A percentile compares a stretch with the other conserved stretches of the same genome.
phyloP scores from a whole-genome alignment of 306 rosid species.

The Pterocarpus santalinus region DNA sequence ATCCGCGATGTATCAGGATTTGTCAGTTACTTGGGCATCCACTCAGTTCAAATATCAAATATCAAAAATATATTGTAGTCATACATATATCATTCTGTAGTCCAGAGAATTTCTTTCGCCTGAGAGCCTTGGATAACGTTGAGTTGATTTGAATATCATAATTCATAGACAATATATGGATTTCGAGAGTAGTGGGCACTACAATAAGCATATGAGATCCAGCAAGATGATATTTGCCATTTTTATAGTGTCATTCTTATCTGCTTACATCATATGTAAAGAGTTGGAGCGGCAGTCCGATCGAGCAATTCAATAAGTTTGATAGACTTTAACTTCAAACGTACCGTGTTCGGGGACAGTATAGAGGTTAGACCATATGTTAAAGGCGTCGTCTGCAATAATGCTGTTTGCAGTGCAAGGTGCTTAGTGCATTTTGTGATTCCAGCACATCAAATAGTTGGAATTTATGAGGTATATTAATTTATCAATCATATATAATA shows the following conservation, averaged over 20 bases:
- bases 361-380: neutral
- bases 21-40: neutral
- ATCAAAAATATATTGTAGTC: too few relatives aligned
- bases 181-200: neutral
- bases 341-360: neutral
- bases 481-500: too few relatives aligned
- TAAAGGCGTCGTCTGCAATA: too few relatives aligned
- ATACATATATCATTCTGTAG: neutral
- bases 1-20: neutral
- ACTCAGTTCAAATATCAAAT: too few relatives aligned
- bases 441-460: too few relatives aligned
- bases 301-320: neutral
- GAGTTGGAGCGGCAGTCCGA: neutral
- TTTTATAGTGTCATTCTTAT: neutral
- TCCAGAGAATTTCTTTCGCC: neutral
- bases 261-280: neutral
- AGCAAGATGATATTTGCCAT: constrained; percentile 1
- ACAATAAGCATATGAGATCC: neutral
- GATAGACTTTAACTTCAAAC: neutral
- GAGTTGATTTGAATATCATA: neutral
- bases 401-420: too few relatives aligned
- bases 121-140: neutral
- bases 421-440: too few relatives aligned
- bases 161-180: neutral
- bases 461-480: too few relatives aligned